A percentile compares a stretch with the other conserved stretches of the same genome.
Evolutionary conservation across 2,329 filamentous ascomycete species (phyloP).

Genomic region (Xylariaceae sp.): DNA sequence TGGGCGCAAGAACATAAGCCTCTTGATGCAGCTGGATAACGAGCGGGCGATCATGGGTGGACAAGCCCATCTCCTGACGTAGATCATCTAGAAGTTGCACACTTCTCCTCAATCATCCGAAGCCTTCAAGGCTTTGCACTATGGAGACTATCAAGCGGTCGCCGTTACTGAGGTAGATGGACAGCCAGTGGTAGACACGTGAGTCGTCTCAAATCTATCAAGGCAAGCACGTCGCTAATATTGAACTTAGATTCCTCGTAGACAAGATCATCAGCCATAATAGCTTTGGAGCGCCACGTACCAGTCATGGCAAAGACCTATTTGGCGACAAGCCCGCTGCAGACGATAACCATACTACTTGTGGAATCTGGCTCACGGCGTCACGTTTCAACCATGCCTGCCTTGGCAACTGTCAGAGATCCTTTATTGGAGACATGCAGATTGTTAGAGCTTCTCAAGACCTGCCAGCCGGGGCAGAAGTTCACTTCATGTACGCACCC

Average conservation of each 20-base stretch:
- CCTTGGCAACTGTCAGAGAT: slow-evolving; percentile 40
- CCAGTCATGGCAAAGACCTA: slow-evolving; percentile 11
- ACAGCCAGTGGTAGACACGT: slow-evolving; percentile 43
- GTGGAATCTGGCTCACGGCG: slow-evolving; percentile 45
- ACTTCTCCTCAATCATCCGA: slow-evolving; percentile 35
- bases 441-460: slow-evolving; percentile 45
- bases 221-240: background rate
- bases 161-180: slow-evolving; percentile 31
- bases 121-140: slow-evolving; percentile 35
- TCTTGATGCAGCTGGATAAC: slow-evolving; percentile 37
- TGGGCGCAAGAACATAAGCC: slow-evolving; percentile 17
- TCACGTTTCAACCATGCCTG: slow-evolving; percentile 54
- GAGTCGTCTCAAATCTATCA: slow-evolving; percentile 21
- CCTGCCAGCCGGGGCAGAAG: slow-evolving; percentile 41
- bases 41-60: slow-evolving; percentile 33
- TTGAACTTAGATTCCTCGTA: slow-evolving; percentile 40
- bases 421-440: slow-evolving; percentile 53
- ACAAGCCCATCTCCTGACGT: slow-evolving; percentile 38
- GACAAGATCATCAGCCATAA: slow-evolving; percentile 41
- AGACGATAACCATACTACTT: slow-evolving; percentile 20
- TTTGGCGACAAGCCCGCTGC: background rate
- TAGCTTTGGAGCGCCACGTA: slow-evolving; percentile 35
- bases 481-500: slow-evolving; percentile 38
- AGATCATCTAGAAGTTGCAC: slow-evolving; percentile 43
- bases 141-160: slow-evolving; percentile 37